Percentiles rank a stretch among this genome's conserved stretches.
phyloP scores from a whole-genome alignment of 2,329 filamentous ascomycete species.

The Drechslerella dactyloides region DNA sequence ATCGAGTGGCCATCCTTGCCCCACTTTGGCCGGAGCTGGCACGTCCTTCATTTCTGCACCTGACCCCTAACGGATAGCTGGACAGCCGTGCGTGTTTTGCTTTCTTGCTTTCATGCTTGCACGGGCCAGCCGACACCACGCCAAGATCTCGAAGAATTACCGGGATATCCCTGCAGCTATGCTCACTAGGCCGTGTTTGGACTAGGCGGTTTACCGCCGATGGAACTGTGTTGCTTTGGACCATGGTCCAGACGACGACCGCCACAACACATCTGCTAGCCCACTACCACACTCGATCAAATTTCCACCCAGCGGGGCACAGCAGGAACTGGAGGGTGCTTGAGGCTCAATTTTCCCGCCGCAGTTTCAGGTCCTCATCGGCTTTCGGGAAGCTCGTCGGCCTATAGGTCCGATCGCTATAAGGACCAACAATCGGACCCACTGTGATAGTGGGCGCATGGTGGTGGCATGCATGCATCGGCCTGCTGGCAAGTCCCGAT shows the following conservation, averaged over 20 bases:
- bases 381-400: constrained; percentile 21
- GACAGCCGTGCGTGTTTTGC: too few relatives aligned
- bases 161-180: not conserved
- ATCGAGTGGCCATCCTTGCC: not conserved
- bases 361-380: constrained; percentile 11
- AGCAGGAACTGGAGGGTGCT: constrained; percentile 8
- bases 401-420: constrained; percentile 2
- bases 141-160: not conserved
- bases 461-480: not conserved
- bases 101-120: not conserved
- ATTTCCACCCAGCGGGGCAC: too few relatives aligned
- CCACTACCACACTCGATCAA: too few relatives aligned
- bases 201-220: not conserved
- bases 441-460: not conserved
- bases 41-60: not conserved
- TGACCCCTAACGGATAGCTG: not conserved
- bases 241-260: not conserved
- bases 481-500: not conserved
- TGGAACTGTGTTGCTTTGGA: too few relatives aligned
- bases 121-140: not conserved
- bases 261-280: not conserved
- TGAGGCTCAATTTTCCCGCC: constrained; percentile 10
- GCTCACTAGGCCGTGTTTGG: not conserved
- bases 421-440: not conserved
- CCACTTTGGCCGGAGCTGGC: not conserved